Percentiles rank a stretch among this genome's conserved stretches.
These are phyloP conservation scores for Poterioochromonas sp. DNA, from an alignment of 352 stramenopile species.

Conservation along the genomic window DNA sequence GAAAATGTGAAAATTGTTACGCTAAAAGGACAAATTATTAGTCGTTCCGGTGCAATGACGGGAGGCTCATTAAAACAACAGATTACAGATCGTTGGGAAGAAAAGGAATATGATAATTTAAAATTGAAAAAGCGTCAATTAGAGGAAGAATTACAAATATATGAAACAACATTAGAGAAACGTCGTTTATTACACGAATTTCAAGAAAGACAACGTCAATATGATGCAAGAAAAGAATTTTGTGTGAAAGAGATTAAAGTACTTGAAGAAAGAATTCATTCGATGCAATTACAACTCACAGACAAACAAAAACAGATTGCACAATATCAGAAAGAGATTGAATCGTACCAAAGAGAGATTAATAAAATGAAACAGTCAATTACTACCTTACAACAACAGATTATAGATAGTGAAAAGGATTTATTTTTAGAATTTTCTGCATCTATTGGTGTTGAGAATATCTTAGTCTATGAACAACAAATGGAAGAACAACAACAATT, in stretches of 20 bases:
- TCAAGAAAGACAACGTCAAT: not conserved
- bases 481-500: not conserved
- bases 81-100: slow-evolving; percentile 74
- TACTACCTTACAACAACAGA: slow-evolving; percentile 51
- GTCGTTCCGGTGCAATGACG: slow-evolving; percentile 95
- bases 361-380: slow-evolving; percentile 48
- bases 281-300: not conserved
- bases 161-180: not conserved
- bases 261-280: not conserved
- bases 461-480: slow-evolving; percentile 49
- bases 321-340: slow-evolving; percentile 34
- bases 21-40: slow-evolving; percentile 87
- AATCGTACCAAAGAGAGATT: slow-evolving; percentile 46
- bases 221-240: not conserved
- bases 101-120: slow-evolving; percentile 74
- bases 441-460: slow-evolving; percentile 61
- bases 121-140: slow-evolving; percentile 70
- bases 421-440: slow-evolving; percentile 69
- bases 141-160: slow-evolving; percentile 45
- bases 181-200: not conserved
- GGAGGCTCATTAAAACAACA: slow-evolving; percentile 63
- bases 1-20: slow-evolving; percentile 59
- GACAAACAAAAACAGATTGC: not conserved
- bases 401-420: slow-evolving; percentile 58
- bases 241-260: not conserved